Evolutionary conservation across 2,329 filamentous ascomycete genomes (phyloP).

Genomic region (Apiospora koreana): DNA sequence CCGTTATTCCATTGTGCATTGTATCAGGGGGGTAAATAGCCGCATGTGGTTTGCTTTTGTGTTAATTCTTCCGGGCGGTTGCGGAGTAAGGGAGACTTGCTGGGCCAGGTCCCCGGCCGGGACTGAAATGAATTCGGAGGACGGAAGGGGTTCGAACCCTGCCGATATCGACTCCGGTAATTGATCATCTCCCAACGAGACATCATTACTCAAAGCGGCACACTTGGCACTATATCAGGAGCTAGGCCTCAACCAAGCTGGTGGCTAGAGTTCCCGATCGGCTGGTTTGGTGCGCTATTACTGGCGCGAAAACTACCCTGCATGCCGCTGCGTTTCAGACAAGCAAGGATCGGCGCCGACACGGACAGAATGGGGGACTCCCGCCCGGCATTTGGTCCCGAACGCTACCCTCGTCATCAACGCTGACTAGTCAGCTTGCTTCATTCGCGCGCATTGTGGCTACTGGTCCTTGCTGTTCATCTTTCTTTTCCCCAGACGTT

Average conservation of each 20-base stretch:
- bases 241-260: not conserved
- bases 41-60: not conserved
- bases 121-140: not conserved
- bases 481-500: not conserved
- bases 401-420: not conserved
- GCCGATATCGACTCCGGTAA: not conserved
- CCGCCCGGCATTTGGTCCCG: not conserved
- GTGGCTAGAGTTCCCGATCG: not conserved
- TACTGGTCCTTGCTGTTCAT: rapidly evolving
- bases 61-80: not conserved
- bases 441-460: not conserved
- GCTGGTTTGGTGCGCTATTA: not conserved
- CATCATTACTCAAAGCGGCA: not conserved
- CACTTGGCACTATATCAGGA: not conserved
- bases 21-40: not conserved
- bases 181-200: not conserved
- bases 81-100: not conserved
- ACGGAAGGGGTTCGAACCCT: not conserved
- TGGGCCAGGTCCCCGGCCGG: not conserved
- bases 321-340: not conserved
- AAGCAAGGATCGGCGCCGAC: not conserved
- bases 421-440: too few species aligned
- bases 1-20: not conserved
- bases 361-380: not conserved
- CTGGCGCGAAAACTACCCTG: not conserved